Base-by-base conservation (phyloP, 2,329 filamentous ascomycete genomes). In the Ascochyta koolunga region DNA sequence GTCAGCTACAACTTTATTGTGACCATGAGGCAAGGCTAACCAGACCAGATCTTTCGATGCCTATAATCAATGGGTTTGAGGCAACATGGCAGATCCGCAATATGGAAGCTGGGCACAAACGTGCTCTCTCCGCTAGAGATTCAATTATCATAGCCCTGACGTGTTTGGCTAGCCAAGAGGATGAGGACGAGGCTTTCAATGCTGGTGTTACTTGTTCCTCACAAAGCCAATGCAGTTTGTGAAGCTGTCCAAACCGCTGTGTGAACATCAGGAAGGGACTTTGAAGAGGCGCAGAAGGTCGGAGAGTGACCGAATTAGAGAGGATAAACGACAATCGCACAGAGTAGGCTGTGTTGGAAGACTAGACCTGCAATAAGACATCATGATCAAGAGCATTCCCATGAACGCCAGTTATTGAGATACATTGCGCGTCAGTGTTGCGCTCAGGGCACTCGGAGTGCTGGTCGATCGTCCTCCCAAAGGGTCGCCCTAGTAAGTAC, bases 11-110 rank as follows among this genome's bases (percentile, higher is more conserved):
- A 19, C 16, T 8, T 15, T 1, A 10, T 21, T 5, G 4, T 5
- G 8, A 4, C 8, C 16, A 1, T 29, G 15, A n/a, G 3, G 7
- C 2, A 31, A 29, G 11, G 21, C 45, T 54, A 29, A 54, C 21
- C 9, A 13, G 1, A 10, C 10, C 22, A 31, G 51, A 71, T 39
- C 60, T 70, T 8, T 67, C 66, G 4, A 71, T 71, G 68, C 68
- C 68, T 13, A 55, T 68, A 15, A 69, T 70, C 66, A 60, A 70
- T 37, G 66, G 66, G 9, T 62, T 69, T 41, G 55, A 60, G 19
- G 64, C 66, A 7, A 69, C 62, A 8, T 56, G 64, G 2, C 47
- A 57, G 19, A 68, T 69, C 27, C 61, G 65, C 4, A 44, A 58
- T 18, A 58, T 61, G 50, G 64, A 70, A 36, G 6, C 16, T 22